phyloP scores from a whole-genome alignment of 495 filamentous ascomycete genomes.

The Neurospora hispaniola region DNA sequence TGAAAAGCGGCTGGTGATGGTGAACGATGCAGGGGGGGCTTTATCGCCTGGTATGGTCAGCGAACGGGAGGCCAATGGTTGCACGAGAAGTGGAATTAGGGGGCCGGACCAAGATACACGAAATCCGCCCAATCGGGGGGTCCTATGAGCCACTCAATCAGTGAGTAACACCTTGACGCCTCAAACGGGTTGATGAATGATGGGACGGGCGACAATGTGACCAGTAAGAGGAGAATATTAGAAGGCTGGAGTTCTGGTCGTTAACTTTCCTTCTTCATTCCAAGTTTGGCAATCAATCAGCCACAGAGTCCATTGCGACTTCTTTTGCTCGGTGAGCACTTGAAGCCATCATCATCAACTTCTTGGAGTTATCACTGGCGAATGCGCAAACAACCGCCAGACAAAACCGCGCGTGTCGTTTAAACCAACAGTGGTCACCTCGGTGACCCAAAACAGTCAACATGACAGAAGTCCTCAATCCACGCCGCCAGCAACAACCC shows the following conservation, averaged over 20 bases:
- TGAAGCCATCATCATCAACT: background rate
- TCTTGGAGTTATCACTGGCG: background rate
- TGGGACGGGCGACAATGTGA: background rate
- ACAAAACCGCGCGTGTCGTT: background rate
- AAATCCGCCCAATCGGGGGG: background rate
- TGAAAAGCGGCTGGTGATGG: background rate
- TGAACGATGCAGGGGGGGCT: background rate
- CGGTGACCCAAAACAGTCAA: background rate
- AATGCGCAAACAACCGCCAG: background rate
- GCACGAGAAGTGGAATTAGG: background rate
- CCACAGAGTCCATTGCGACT: background rate
- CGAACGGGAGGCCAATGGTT: background rate
- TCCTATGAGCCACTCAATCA: background rate
- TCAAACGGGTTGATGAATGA: background rate
- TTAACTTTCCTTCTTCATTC: background rate
- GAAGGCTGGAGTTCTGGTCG: background rate
- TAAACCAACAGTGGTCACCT: background rate
- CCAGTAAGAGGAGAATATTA: background rate
- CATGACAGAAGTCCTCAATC: constrained; percentile 18
- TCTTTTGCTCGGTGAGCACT: background rate
- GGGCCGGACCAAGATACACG: background rate
- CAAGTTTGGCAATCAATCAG: background rate
- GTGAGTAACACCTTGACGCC: background rate
- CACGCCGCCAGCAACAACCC: background rate
- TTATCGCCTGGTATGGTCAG: background rate